Percentiles rank a stretch among this genome's conserved stretches.
phyloP scores from a whole-genome alignment of 768 basidiomycete genomes.

The Amanita subjunquillea region DNA sequence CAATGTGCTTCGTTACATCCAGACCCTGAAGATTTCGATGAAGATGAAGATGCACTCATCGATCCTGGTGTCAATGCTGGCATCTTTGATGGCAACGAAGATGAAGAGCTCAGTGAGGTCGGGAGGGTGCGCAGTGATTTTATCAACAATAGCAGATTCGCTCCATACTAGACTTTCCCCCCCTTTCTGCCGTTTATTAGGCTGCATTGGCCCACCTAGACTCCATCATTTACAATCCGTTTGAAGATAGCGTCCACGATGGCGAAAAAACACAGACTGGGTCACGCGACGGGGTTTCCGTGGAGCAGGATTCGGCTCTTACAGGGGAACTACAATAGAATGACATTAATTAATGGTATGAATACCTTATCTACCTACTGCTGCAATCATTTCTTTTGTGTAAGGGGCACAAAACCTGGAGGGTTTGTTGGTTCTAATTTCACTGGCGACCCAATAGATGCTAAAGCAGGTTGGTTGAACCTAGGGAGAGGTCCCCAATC shows the following conservation, averaged over 20 bases:
- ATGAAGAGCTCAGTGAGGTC: slow-evolving; percentile 72
- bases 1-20: slow-evolving; percentile 80
- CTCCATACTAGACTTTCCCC: slow-evolving; percentile 67
- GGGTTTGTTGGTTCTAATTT: neutral
- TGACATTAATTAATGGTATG: neutral
- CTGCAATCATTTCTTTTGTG: slow-evolving; percentile 3
- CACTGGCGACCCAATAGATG: slow-evolving; percentile 8
- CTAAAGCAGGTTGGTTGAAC: slow-evolving; percentile 20
- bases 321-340: neutral
- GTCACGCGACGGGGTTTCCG: neutral
- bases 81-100: slow-evolving; percentile 44
- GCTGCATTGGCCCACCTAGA: slow-evolving; percentile 78
- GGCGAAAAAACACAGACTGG: neutral
- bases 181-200: slow-evolving; percentile 26
- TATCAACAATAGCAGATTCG: slow-evolving; percentile 62
- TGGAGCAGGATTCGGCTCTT: neutral
- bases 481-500: slow-evolving; percentile 56
- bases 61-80: slow-evolving; percentile 43
- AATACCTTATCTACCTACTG: neutral
- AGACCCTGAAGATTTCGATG: slow-evolving; percentile 40
- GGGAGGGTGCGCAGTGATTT: slow-evolving; percentile 94
- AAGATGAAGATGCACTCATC: slow-evolving; percentile 47
- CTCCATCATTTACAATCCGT: slow-evolving; percentile 62
- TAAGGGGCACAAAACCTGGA: slow-evolving; percentile 7
- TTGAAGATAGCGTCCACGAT: slow-evolving; percentile 8